Evolutionary conservation across 2,329 filamentous ascomycete species (phyloP).

Genomic region (Westerdykella aurantiaca): DNA sequence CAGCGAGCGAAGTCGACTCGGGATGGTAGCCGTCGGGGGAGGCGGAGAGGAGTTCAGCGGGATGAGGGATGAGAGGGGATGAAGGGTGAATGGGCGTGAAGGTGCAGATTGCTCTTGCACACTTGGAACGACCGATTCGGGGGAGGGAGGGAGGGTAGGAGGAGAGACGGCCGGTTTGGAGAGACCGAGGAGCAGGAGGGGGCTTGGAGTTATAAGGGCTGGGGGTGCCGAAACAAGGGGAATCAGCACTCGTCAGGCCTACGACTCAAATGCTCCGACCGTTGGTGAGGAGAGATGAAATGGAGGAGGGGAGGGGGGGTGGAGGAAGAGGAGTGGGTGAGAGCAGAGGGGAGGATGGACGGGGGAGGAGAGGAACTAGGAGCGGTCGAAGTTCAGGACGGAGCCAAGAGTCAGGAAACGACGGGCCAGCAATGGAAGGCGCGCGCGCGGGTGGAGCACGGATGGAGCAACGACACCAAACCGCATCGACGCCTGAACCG

Average conservation of each 20-base stretch:
- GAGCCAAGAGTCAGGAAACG: conserved; percentile 33
- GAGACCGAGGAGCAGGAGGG: conserved; percentile 33
- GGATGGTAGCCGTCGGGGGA: background rate
- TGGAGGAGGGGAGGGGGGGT: conserved; percentile 21
- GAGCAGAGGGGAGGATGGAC: conserved; percentile 14
- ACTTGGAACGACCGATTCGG: conserved; percentile 28
- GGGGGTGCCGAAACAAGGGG: conserved; percentile 22
- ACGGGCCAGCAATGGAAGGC: conserved; percentile 30
- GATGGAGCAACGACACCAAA: conserved; percentile 12
- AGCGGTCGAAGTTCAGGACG: conserved; percentile 20
- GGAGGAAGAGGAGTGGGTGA: conserved; percentile 14
- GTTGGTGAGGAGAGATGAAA: conserved; percentile 25
- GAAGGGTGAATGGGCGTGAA: conserved; percentile 6
- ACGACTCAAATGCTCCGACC: conserved; percentile 37
- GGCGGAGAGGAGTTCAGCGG: background rate
- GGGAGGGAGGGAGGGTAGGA: conserved; percentile 12
- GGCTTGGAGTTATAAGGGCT: conserved; percentile 29
- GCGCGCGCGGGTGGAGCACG: conserved; percentile 7
- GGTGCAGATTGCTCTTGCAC: conserved; percentile 27
- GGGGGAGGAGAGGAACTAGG: conserved; percentile 23
- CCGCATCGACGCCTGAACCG: conserved; percentile 7
- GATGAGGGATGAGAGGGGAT: background rate
- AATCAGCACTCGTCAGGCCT: conserved; percentile 36
- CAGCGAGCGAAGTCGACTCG: background rate
- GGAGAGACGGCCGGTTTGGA: conserved; percentile 28